Evolutionary conservation across 129 eudicot genomes (phyloP), one percentile per base, ranked within the genome.

Genomic region (Tagetes patula): DNA sequence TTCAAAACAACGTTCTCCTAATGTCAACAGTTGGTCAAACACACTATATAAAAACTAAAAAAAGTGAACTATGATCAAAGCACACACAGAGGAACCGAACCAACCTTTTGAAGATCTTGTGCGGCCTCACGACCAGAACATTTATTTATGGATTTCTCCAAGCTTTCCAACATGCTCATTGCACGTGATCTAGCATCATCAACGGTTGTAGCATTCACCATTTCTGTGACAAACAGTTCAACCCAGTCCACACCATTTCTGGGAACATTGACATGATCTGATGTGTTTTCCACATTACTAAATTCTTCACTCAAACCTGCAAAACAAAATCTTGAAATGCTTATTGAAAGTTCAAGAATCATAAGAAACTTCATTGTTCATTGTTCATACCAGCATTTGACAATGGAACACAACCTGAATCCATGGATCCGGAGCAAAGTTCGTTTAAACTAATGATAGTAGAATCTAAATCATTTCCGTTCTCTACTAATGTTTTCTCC

Each of bases 121-220:
- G 89, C 80, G 37, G 89, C 85, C 73, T 82, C 87, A 5, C 77
- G 76, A 66, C 75, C 75, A 60, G 81, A 72, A 63, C 70, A 72
- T 54, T 72, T 75, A 13, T 70, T 74, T 37, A 93, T 84, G 12
- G 92, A 85, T 77, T 89, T 87, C 87, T 89, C 95, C 47, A 93
- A 83, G 60, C 77, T 77, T 83, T 93, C 95, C 37, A 93, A 74
- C 73, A 87, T 77, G 61, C 82, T 82, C 68, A 91, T 77, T 37
- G 95, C 95, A 27, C 98, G 95, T 58, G 83, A 81, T 81, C 87
- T 90, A 55, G 98, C 98, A 72, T 89, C 96, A 82, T 89, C 92
- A 53, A 89, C 81, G 75, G 87, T 84, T 12, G 90, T 82, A 43
- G 98, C 96, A 77, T 82, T 80, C 74, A 10, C 79, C 92, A 93